These are phyloP conservation scores for Ascodesmis nigricans DNA, from an alignment of 495 filamentous ascomycete genomes.

Conservation along the genomic window DNA sequence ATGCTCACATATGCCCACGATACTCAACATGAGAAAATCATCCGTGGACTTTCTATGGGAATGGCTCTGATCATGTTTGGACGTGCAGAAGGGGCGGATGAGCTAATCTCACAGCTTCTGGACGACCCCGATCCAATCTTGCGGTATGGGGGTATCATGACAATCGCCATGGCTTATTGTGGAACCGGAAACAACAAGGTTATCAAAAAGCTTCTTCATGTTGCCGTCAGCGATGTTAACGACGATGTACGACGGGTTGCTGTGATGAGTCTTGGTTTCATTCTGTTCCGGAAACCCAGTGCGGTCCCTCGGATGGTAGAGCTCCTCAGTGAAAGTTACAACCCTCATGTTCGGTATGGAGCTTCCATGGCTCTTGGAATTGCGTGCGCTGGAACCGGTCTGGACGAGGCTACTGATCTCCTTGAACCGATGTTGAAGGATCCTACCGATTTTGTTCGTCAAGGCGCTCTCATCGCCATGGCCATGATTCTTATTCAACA, in stretches of 20 bases:
- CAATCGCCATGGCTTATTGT: slow-evolving; percentile 92
- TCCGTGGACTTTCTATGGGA: slow-evolving; percentile 79
- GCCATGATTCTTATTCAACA: slow-evolving; percentile 98
- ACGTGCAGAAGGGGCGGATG: slow-evolving; percentile 82
- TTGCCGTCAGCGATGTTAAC: slow-evolving; percentile 93
- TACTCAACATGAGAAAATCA: slow-evolving; percentile 96
- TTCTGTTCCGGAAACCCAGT: slow-evolving; percentile 91
- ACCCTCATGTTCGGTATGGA: slow-evolving; percentile 94
- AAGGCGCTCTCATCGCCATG: slow-evolving; percentile 84
- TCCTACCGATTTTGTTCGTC: slow-evolving; percentile 91
- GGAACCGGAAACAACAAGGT: slow-evolving; percentile 97
- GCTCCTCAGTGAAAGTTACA: slow-evolving; percentile 91
- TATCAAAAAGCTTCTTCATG: slow-evolving; percentile 86
- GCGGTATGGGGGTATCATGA: slow-evolving; percentile 95
- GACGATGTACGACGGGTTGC: slow-evolving; percentile 91
- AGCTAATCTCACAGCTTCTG: slow-evolving; percentile 76
- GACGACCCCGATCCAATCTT: slow-evolving; percentile 85
- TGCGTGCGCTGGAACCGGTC: slow-evolving; percentile 85
- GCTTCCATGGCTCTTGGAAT: slow-evolving; percentile 97
- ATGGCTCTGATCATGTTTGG: slow-evolving; percentile 99
- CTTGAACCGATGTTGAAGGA: slow-evolving; percentile 99
- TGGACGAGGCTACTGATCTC: slow-evolving; percentile 91
- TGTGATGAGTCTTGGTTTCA: slow-evolving; percentile 97
- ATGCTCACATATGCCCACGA: slow-evolving; percentile 97
- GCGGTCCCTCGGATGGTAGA: slow-evolving; percentile 99